phyloP scores from a whole-genome alignment of 768 basidiomycete genomes.

The Leucocoprinus birnbaumii region DNA sequence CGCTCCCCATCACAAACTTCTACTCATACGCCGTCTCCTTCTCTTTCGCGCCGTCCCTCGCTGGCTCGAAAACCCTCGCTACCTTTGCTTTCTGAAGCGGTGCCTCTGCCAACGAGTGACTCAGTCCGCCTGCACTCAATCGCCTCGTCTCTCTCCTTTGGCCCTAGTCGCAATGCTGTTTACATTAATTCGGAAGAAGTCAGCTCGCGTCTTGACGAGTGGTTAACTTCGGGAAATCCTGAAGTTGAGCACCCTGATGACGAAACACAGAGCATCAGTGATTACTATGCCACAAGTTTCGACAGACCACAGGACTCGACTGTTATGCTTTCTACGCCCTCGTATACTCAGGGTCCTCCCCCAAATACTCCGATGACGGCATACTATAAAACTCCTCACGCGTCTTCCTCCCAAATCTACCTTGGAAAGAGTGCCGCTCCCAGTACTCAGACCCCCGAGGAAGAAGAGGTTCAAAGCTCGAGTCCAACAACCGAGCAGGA shows the following conservation, averaged over 20 bases:
- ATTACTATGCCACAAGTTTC: background rate
- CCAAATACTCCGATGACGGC: slow-evolving; percentile 19
- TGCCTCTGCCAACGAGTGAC: slow-evolving; percentile 1
- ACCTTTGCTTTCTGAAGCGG: slow-evolving; percentile 14
- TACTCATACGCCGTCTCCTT: background rate
- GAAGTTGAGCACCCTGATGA: slow-evolving; percentile 10
- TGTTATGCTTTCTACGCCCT: background rate
- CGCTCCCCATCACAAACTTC: slow-evolving; percentile 3
- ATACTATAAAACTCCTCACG: slow-evolving; percentile 16
- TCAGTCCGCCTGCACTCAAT: slow-evolving; percentile 9
- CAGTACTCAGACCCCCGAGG: background rate
- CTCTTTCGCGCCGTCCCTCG: slow-evolving; percentile 12
- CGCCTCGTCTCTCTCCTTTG: slow-evolving; percentile 6
- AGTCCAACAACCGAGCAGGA: background rate
- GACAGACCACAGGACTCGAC: slow-evolving; percentile 4
- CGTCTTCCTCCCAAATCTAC: slow-evolving; percentile 26
- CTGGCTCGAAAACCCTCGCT: slow-evolving; percentile 15
- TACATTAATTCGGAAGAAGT: slow-evolving; percentile 33
- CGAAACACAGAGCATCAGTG: slow-evolving; percentile 7
- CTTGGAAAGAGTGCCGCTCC: slow-evolving; percentile 15
- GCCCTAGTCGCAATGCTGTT: slow-evolving; percentile 26
- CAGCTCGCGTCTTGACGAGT: slow-evolving; percentile 20
- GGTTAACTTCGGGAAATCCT: slow-evolving; percentile 18
- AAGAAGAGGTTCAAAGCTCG: background rate
- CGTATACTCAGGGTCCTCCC: slow-evolving; percentile 11